These are phyloP conservation scores for Raffaelea deltoideospora DNA, from an alignment of 2,329 filamentous ascomycete genomes.

Conservation along the genomic window DNA sequence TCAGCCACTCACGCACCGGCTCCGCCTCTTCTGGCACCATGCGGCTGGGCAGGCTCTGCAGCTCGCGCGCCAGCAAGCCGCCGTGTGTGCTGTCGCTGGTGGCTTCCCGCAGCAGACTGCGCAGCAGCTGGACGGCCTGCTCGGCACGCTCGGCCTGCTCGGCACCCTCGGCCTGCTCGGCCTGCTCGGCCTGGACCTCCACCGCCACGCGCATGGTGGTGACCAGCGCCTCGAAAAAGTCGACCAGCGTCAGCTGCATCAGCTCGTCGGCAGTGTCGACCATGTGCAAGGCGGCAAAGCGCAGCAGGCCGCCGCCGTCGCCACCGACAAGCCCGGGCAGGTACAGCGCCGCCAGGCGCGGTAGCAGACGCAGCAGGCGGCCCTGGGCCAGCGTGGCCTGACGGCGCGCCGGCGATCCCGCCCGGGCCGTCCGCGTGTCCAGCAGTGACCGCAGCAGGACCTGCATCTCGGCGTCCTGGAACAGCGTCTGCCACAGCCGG, in stretches of 20 bases:
- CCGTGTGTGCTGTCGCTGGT: slow-evolving; percentile 23
- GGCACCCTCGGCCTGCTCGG: too few relatives aligned
- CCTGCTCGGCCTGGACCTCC: background rate
- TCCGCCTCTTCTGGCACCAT: slow-evolving; percentile 37
- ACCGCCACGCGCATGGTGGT: slow-evolving; percentile 29
- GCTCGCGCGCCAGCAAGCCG: slow-evolving; percentile 19
- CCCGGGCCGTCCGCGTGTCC: slow-evolving; percentile 7
- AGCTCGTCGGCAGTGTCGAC: slow-evolving; percentile 31
- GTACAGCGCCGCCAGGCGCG: slow-evolving; percentile 32
- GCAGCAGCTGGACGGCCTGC: slow-evolving; percentile 22
- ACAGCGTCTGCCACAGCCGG: slow-evolving; percentile 36
- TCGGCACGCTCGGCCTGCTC: too few relatives aligned
- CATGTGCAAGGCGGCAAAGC: slow-evolving; percentile 37
- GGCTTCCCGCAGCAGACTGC: slow-evolving; percentile 24
- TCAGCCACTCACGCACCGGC: slow-evolving; percentile 28
- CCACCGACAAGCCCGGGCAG: slow-evolving; percentile 20
- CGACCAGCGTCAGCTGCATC: slow-evolving; percentile 34
- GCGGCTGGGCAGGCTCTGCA: slow-evolving; percentile 29
- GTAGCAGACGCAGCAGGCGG: slow-evolving; percentile 34
- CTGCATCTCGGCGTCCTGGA: slow-evolving; percentile 25
- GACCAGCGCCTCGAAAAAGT: slow-evolving; percentile 37
- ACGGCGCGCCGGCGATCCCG: slow-evolving; percentile 12
- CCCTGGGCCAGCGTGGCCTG: slow-evolving; percentile 33
- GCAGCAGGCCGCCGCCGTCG: slow-evolving; percentile 23
- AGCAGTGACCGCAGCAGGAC: slow-evolving; percentile 23